phyloP scores from a whole-genome alignment of 257 asterid species.

The Solanum pinnatisectum region DNA sequence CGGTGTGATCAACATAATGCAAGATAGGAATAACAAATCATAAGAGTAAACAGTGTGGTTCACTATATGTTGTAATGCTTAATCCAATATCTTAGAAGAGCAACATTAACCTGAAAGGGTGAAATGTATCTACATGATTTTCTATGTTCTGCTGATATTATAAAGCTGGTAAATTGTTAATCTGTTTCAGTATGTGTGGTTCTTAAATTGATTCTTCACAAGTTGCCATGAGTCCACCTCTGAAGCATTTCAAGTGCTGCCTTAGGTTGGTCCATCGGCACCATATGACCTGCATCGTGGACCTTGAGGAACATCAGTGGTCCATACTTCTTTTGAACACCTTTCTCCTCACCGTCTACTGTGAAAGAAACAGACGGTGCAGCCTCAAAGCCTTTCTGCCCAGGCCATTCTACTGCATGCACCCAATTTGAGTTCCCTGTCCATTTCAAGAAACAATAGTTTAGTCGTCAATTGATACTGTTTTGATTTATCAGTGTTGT shows the following conservation, averaged over 20 bases:
- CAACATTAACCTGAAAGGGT: not conserved
- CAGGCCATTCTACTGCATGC: conserved; percentile 54
- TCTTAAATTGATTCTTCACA: conserved; percentile 1
- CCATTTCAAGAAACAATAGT: not conserved
- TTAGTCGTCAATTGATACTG: not conserved
- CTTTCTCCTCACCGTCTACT: conserved; percentile 40
- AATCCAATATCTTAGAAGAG: not conserved
- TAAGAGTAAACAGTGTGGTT: not conserved
- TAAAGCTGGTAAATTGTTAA: not conserved
- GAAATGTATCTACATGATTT: not conserved
- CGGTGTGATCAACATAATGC: not conserved
- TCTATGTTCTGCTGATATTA: not conserved
- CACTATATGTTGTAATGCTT: not conserved
- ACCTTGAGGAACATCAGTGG: conserved; percentile 58
- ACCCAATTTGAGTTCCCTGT: conserved; percentile 83
- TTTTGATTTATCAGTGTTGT: not conserved
- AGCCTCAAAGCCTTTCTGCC: conserved; percentile 21
- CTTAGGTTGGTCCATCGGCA: conserved; percentile 85
- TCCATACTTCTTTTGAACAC: conserved; percentile 42
- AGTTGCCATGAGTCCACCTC: conserved; percentile 41
- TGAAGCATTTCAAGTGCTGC: conserved; percentile 53
- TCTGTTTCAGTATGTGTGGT: not conserved
- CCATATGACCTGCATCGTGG: conserved; percentile 60
- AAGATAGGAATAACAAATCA: not conserved
- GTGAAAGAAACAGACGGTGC: conserved; percentile 32